Percentiles rank a stretch among this genome's conserved stretches.
Conservation (phyloP, 306 rosid species). For the Cucurbita ficifolia region DNA sequence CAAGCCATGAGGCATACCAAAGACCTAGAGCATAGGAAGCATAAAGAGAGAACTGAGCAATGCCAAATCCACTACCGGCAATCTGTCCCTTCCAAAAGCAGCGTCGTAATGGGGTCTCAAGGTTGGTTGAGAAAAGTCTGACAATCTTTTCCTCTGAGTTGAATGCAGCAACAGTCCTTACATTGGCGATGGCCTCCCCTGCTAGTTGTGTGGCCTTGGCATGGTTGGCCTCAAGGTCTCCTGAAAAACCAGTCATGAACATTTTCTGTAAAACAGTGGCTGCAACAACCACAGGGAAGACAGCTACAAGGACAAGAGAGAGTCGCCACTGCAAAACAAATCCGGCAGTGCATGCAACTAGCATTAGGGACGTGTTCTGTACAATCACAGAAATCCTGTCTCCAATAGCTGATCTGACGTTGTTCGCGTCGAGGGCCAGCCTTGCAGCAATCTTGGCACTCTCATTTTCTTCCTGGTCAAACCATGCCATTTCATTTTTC, state of each 20-base stretch:
- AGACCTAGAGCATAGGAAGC: constrained; percentile 92
- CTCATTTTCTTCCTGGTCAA: constrained; percentile 86
- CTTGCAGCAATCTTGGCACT: constrained; percentile 77
- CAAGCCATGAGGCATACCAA: constrained; percentile 99
- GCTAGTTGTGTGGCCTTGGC: constrained; percentile 91
- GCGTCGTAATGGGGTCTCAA: constrained; percentile 54
- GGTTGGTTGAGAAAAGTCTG: constrained; percentile 58
- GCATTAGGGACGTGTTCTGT: constrained; percentile 85
- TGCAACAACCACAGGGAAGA: constrained; percentile 93
- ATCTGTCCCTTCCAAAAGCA: constrained; percentile 96
- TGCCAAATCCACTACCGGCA: constrained; percentile 80
- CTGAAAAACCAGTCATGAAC: constrained; percentile 97
- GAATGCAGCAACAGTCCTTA: constrained; percentile 82
- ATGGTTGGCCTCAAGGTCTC: constrained; percentile 90
- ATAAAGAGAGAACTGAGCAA: constrained; percentile 80
- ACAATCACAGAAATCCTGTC: constrained; percentile 87
- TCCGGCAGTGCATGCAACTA: constrained; percentile 87
- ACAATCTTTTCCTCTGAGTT: constrained; percentile 75
- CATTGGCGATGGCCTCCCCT: constrained; percentile 95
- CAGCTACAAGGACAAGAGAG: constrained; percentile 85
- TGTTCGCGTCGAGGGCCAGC: constrained; percentile 85
- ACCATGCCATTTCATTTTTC: constrained; percentile 92
- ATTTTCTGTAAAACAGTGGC: constrained; percentile 98
- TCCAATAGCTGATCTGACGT: constrained; percentile 89
- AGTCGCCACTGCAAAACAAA: constrained; percentile 95